phyloP scores from a whole-genome alignment of 2,329 filamentous ascomycete genomes.

The Blastomyces gilchristii region DNA sequence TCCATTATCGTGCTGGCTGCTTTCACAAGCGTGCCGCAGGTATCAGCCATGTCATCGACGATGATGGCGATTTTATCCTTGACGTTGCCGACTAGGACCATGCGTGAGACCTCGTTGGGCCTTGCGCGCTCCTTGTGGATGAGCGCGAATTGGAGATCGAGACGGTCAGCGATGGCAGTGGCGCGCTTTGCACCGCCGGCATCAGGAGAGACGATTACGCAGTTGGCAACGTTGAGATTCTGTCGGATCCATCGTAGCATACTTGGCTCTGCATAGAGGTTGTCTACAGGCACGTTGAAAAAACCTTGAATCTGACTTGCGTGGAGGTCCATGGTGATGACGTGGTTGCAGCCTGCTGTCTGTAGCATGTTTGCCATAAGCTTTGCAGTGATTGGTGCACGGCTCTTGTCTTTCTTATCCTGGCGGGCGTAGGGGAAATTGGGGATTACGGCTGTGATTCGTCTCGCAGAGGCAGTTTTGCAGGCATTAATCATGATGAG shows the following conservation, averaged over 20 bases:
- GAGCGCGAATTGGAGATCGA: conserved; percentile 82
- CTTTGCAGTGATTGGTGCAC: conserved; percentile 92
- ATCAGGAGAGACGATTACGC: conserved; percentile 89
- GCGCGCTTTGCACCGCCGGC: conserved; percentile 92
- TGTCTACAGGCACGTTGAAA: conserved; percentile 72
- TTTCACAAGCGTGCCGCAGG: conserved; percentile 79
- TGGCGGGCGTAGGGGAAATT: conserved; percentile 95
- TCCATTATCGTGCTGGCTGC: conserved; percentile 80
- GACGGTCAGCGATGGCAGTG: conserved; percentile 82
- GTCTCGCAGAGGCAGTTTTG: conserved; percentile 70
- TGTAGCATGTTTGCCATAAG: conserved; percentile 97
- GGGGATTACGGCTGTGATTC: conserved; percentile 89
- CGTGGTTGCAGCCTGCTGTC: conserved; percentile 82
- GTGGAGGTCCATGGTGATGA: conserved; percentile 94
- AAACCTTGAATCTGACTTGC: conserved; percentile 92
- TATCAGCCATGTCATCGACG: conserved; percentile 97
- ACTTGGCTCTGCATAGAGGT: conserved; percentile 88
- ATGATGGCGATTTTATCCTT: conserved; percentile 86
- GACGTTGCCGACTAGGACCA: conserved; percentile 94
- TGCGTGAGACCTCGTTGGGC: conserved; percentile 82
- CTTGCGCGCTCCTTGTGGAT: conserved; percentile 94
- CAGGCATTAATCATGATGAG: conserved; percentile 98
- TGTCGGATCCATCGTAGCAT: conserved; percentile 85
- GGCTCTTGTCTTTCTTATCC: conserved; percentile 94
- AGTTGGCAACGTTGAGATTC: conserved; percentile 69